A percentile compares a stretch with the other conserved stretches of the same genome.
Conservation (phyloP, 179 eudicot genomes). For the Beta macrorhiza region DNA sequence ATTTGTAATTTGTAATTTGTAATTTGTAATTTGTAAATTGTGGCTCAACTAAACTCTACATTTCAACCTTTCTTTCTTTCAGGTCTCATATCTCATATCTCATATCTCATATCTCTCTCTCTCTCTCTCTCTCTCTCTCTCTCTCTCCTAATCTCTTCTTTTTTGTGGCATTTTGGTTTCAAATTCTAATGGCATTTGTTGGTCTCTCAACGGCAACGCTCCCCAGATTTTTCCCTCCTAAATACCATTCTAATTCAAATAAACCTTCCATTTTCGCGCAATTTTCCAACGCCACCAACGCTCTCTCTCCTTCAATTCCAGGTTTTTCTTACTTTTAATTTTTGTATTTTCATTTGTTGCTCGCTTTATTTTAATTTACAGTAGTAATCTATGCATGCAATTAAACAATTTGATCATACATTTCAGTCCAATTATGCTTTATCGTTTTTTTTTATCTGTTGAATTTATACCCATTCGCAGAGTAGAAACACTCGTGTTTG, state of each 20-base stretch:
- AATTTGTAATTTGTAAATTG: background rate
- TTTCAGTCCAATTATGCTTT: background rate
- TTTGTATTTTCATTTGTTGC: background rate
- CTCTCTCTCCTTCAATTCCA: constrained; percentile 30
- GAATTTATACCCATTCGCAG: background rate
- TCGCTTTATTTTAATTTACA: background rate
- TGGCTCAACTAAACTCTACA: background rate
- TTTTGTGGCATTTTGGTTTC: background rate
- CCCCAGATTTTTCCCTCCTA: constrained; percentile 18
- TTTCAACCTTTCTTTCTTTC: background rate
- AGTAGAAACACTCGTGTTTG: background rate
- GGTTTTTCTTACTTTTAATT: constrained; percentile 19
- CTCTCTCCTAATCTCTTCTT: too few relatives aligned
- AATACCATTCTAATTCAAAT: constrained; percentile 7
- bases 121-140: too few relatives aligned
- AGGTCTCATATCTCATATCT: background rate
- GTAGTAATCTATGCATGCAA: background rate
- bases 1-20: too few relatives aligned
- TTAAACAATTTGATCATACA: background rate
- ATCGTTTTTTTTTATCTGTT: background rate
- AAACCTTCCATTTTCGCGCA: constrained; percentile 35
- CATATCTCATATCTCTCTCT: background rate
- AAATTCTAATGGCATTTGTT: constrained; percentile 19
- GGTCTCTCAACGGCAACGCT: background rate
- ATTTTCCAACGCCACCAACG: constrained; percentile 31